Evolutionary conservation across 2,329 filamentous ascomycete species (phyloP).

Genomic region (Achaetomium macrosporum): DNA sequence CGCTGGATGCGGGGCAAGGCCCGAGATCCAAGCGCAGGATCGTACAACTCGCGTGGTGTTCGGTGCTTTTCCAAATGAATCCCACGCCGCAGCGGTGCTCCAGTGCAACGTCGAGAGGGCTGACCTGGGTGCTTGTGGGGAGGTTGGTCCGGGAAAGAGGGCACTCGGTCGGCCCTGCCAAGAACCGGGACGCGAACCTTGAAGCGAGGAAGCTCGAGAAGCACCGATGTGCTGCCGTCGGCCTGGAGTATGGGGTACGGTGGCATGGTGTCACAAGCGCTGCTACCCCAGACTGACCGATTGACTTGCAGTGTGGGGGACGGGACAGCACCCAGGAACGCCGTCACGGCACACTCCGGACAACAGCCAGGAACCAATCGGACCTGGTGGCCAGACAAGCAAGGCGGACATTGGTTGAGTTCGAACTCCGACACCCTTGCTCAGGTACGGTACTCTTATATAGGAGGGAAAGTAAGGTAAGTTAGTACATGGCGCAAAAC

Average conservation of each 20-base stretch:
- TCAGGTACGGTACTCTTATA: too few relatives aligned
- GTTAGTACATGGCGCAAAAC: too few relatives aligned
- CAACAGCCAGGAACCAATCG: background rate
- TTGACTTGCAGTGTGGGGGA: conserved; percentile 4
- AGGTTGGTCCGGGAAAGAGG: background rate
- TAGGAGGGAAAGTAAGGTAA: too few relatives aligned
- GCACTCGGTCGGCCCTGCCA: background rate
- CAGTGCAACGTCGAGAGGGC: conserved; percentile 1
- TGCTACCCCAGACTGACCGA: background rate
- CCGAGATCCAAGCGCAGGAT: conserved; percentile 10
- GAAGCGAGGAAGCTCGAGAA: conserved; percentile 20
- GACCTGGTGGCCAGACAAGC: too few relatives aligned
- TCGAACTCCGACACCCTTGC: too few relatives aligned
- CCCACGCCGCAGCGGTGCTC: background rate
- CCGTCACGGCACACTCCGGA: too few relatives aligned
- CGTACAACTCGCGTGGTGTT: background rate
- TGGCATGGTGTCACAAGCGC: conserved; percentile 1
- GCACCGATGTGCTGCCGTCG: conserved; percentile 24
- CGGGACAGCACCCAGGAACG: too few relatives aligned
- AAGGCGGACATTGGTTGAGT: too few relatives aligned
- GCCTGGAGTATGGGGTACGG: background rate
- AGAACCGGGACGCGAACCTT: background rate
- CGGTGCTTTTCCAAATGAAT: conserved; percentile 14
- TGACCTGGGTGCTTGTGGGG: background rate
- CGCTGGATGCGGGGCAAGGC: conserved; percentile 16